Evolutionary conservation across 805 yeast species (phyloP), one percentile per base, ranked within the genome.

Genomic region (Candida insectorum): DNA sequence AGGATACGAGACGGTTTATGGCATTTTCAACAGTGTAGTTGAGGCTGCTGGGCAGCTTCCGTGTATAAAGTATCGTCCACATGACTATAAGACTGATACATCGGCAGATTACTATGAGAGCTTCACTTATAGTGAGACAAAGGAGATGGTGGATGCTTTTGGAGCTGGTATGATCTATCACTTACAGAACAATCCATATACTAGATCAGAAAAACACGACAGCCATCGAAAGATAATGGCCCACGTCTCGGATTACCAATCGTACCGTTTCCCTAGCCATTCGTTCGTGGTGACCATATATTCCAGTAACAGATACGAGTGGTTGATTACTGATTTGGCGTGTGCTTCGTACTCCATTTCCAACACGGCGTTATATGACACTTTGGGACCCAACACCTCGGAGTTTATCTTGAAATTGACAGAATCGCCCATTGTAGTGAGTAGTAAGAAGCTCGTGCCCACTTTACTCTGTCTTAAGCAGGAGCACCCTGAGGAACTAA

Each of bases 151-250:
- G 32, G 56, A 58, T 24, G 46, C 61, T 32, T 60, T 78, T 18
- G 88, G 85, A 4, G 54, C 81, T 9, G 88, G 86, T 16, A 46
- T 40, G 40, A 48, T 28, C 42, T 45, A 46, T 31, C 49, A 69
- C 22, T 73, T 77, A 20, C 41, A 33, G 19, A 43, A 46, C 25
- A 51, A 52, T 24, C 54, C 54, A 4, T 55, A 39, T 31, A 36
- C 47, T 31, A 34, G 45, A 35, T 16, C 39, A 12, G 31, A 29
- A 10, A 28, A 43, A 32, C 43, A 38, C 41, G 52, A 53, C 39
- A 34, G 56, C 35, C 54, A 65, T 52, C 13, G 41, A 43, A 50
- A 55, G 39, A 56, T 58, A 31, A 44, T 48, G 21, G 40, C 45
- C 30, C 69, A 67, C 33, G 35, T 37, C 19, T 31, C 32, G 13